Evolutionary conservation across 1,284 basidiomycete species (phyloP), one percentile per base, ranked within the genome.

Genomic region (Melanopsichium pennsylvanicum): DNA sequence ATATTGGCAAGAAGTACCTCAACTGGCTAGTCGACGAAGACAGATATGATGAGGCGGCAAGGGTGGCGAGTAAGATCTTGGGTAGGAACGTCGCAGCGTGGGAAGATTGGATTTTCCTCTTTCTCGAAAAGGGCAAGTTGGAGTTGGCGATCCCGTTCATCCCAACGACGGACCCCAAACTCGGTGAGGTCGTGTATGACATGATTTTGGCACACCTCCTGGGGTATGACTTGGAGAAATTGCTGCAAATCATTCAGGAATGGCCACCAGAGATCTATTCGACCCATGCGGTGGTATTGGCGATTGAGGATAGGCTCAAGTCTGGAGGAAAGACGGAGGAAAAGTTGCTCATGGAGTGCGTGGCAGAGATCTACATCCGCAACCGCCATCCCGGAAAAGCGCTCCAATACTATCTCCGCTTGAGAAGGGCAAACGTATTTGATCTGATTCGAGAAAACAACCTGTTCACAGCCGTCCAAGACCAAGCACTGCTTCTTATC

Each of bases 241-340:
- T 98, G 11, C 83, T 92, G 10, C 84, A 86, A 66, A 93, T 89
- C 1, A 88, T 97, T 73, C 88, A 87, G 58, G 86, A 88, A 29
- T 99, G 96, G 96, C 93, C 95, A 3, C 86, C 85, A 27, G 89
- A 90, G 11, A 91, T 97, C 44, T 99, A 97, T 79, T 91, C 95
- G 76, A 87, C 92, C 12, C 83, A 86, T 1, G 90, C 90, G 2
- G 90, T 97, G 46, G 91, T 96, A 36, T 86, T 91, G 13, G 92
- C 92, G 6, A 88, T 97, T 3, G 89, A 90, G 64, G 88, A 90
- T 12, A 89, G 92, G 70, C 84, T 97, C 12, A 88, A 51, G 36
- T 44, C 51, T 8, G 46, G 62, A 25, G 40, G 38, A 19, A 25
- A 40, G 32, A 48, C 25, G 25, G 86, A 87, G 0, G 56, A 61